These are phyloP conservation scores for Arachis monticola DNA, from an alignment of 331 rosid genomes.

Conservation along the genomic window DNA sequence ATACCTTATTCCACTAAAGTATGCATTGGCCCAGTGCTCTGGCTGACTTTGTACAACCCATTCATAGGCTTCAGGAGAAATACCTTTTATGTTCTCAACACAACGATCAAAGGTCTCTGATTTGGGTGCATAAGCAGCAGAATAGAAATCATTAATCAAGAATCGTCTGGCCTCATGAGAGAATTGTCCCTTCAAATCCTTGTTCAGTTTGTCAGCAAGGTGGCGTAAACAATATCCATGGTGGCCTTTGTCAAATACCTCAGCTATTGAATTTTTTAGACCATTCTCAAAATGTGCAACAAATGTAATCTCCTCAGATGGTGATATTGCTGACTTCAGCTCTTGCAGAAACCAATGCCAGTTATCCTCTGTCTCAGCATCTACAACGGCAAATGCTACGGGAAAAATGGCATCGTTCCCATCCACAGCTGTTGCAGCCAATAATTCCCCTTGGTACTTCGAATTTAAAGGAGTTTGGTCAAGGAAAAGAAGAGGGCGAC, in stretches of 20 bases:
- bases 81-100: conserved; percentile 76
- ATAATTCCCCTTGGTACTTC: conserved; percentile 83
- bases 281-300: conserved; percentile 87
- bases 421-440: conserved; percentile 85
- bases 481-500: conserved; percentile 93
- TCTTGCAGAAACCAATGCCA: conserved; percentile 93
- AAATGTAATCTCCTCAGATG: conserved; percentile 73
- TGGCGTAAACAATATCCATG: conserved; percentile 86
- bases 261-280: conserved; percentile 64
- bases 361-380: conserved; percentile 81
- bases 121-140: conserved; percentile 84
- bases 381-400: conserved; percentile 90
- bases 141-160: conserved; percentile 84
- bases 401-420: conserved; percentile 90
- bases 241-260: conserved; percentile 73
- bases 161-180: conserved; percentile 98
- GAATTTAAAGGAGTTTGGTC: conserved; percentile 83
- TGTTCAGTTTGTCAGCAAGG: conserved; percentile 87
- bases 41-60: conserved; percentile 91
- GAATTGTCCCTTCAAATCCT: conserved; percentile 91
- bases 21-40: conserved; percentile 91
- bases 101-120: conserved; percentile 68
- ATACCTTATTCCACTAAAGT: conserved; percentile 80
- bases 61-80: conserved; percentile 86
- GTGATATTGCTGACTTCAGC: conserved; percentile 65